Evolutionary conservation across 176 grass and related monocot genomes (phyloP).

Genomic region (Saccharum spontaneum): DNA sequence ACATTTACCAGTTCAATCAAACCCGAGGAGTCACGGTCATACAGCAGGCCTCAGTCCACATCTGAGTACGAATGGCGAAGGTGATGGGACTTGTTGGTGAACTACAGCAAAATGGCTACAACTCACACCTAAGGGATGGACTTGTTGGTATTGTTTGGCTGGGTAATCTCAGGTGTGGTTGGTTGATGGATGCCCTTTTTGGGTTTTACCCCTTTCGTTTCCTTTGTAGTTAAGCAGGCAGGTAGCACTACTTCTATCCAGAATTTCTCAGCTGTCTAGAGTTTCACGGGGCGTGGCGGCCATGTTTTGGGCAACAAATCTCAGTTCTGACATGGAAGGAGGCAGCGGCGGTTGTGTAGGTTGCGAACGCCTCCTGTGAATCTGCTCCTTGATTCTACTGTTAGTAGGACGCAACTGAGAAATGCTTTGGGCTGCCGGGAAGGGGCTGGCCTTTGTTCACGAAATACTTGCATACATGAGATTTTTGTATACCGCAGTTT

Average conservation of each 20-base stretch:
- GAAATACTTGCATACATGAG: background rate
- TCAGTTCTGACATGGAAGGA: background rate
- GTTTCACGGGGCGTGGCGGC: background rate
- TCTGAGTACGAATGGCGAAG: constrained; percentile 77
- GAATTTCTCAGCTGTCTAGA: background rate
- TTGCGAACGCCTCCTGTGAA: background rate
- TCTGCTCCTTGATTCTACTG: background rate
- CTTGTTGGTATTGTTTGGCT: constrained; percentile 15
- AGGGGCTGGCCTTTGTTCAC: background rate
- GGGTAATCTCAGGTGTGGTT: constrained; percentile 4
- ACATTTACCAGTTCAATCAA: constrained; percentile 71
- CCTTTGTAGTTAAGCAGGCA: background rate
- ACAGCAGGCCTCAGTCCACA: constrained; percentile 44
- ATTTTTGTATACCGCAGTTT: constrained; percentile 14
- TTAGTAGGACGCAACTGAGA: background rate
- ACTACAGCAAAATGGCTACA: background rate
- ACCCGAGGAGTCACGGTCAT: constrained; percentile 45
- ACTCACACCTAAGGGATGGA: background rate
- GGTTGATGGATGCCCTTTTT: background rate
- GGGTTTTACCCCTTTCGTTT: background rate
- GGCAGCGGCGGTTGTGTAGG: background rate
- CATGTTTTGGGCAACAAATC: background rate
- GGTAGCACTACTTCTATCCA: background rate
- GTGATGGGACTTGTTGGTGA: background rate
- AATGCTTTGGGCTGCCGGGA: background rate